Evolutionary conservation across 805 yeast species (phyloP), one percentile per base, ranked within the genome.

Genomic region (Candida sithepensis): DNA sequence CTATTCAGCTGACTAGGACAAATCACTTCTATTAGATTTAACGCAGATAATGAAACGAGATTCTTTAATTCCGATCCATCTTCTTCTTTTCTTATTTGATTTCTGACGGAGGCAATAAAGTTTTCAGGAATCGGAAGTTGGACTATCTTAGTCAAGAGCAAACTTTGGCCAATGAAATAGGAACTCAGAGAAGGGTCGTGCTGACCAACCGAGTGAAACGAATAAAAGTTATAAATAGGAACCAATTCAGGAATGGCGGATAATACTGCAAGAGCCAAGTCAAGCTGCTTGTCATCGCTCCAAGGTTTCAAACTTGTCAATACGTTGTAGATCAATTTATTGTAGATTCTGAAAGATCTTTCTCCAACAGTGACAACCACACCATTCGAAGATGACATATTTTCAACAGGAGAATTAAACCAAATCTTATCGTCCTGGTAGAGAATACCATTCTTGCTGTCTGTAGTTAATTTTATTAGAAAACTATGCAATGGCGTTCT

Each of bases 141-240:
- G n/a, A 88, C 72, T 5, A 87, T 72, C 48, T 80, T 78, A 1
- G 82, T 73, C 40, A 84, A 67, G 2, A 88, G 63, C 22, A 84
- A 69, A 1, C 88, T 77, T 65, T 79, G 85, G 7, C 94, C 86
- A 41, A 89, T 72, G 90, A 95, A 91, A 69, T 85, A 88, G 12
- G 92, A 82, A 1, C 92, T 74, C 47, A 85, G 68, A 42, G 83
- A 79, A 0, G 97, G 96, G 51, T 87, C 95, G 59, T 87, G 85
- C 18, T 81, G 71, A 18, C 91, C 90, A 46, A 82, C 81, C 3
- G 83, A 76, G 43, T 68, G 66, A 2, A 78, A 74, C 13, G 82
- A 58, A 67, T 81, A 75, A 47, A 75, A 70, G 53, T 81, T 73
- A 55, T 85, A 91, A 1, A 90, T 86, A 1, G 88, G 82, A 1